phyloP scores from a whole-genome alignment of 2,329 filamentous ascomycete genomes.

The Juglanconis oblonga region DNA sequence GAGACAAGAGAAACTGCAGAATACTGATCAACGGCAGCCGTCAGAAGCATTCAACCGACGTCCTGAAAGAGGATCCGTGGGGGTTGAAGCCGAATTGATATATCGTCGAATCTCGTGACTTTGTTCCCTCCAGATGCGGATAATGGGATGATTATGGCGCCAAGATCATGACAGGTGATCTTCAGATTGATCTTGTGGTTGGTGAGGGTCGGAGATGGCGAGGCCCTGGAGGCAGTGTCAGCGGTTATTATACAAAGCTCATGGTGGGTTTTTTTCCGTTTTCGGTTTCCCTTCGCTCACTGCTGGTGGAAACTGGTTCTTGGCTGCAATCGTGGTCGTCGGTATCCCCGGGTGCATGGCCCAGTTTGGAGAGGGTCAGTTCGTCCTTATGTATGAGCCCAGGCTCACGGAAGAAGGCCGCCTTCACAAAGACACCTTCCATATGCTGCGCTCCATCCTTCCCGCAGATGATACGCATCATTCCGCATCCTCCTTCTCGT shows the following conservation, averaged over 20 bases:
- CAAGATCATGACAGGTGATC: slow-evolving; percentile 8
- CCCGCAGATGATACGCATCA: background rate
- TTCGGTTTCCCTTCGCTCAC: slow-evolving; percentile 1
- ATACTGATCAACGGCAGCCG: slow-evolving; percentile 6
- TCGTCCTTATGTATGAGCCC: slow-evolving; percentile 4
- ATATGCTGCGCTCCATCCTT: background rate
- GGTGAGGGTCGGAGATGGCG: background rate
- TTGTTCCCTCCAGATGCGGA: background rate
- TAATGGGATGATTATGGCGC: slow-evolving; percentile 11
- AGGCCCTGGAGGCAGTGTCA: background rate
- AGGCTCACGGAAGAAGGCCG: background rate
- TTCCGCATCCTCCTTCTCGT: background rate
- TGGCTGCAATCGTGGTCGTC: background rate
- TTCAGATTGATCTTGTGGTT: slow-evolving; percentile 1
- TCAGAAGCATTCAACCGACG: slow-evolving; percentile 1
- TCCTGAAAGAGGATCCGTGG: background rate
- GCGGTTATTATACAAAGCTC: background rate
- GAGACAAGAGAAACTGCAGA: slow-evolving; percentile 10
- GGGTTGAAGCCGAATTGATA: slow-evolving; percentile 9
- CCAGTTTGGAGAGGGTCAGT: background rate
- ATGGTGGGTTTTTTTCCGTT: background rate
- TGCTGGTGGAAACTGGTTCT: background rate
- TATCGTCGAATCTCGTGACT: slow-evolving; percentile 13
- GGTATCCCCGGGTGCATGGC: background rate
- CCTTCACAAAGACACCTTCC: background rate